Conservation (phyloP, 1,284 basidiomycete species). For the Cystobasidium pallidum region DNA sequence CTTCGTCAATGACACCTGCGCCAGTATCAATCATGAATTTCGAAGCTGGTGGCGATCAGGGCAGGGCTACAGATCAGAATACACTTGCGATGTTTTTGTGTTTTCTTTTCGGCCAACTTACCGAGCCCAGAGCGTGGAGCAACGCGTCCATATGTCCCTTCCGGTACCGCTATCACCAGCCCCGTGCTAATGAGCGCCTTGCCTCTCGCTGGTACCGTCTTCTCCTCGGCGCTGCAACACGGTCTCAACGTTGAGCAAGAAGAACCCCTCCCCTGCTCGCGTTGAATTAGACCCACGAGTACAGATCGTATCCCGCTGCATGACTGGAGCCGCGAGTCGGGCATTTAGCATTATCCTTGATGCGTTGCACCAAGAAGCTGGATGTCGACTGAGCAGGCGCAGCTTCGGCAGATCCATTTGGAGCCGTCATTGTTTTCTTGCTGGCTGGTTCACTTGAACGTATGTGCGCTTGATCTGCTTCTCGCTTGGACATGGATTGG, state of each 20-base stretch:
- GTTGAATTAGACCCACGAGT: constrained; percentile 71
- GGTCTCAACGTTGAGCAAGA: too few species aligned
- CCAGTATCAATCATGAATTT: constrained; percentile 98
- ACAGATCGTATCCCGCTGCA: constrained; percentile 93
- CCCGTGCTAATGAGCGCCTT: constrained; percentile 89
- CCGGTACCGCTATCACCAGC: constrained; percentile 86
- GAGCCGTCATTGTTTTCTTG: constrained; percentile 3
- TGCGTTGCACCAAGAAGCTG: constrained; percentile 77
- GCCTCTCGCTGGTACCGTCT: constrained; percentile 76
- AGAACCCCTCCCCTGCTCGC: too few species aligned
- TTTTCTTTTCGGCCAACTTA: constrained; percentile 57
- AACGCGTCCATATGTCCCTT: constrained; percentile 91
- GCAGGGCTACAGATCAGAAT: neutral
- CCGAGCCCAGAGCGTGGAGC: constrained; percentile 92
- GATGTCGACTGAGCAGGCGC: constrained; percentile 24
- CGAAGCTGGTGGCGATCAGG: constrained; percentile 65
- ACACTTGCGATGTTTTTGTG: neutral
- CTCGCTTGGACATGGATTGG: neutral
- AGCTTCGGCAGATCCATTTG: constrained; percentile 13
- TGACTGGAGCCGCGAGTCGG: constrained; percentile 84
- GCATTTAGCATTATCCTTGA: constrained; percentile 76
- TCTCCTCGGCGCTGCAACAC: constrained; percentile 72
- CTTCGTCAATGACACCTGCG: constrained; percentile 93
- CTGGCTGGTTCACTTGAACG: neutral
- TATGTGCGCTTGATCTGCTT: neutral